Evolutionary conservation across 441 rosid species (phyloP).

Genomic region (Codiaeum variegatum): DNA sequence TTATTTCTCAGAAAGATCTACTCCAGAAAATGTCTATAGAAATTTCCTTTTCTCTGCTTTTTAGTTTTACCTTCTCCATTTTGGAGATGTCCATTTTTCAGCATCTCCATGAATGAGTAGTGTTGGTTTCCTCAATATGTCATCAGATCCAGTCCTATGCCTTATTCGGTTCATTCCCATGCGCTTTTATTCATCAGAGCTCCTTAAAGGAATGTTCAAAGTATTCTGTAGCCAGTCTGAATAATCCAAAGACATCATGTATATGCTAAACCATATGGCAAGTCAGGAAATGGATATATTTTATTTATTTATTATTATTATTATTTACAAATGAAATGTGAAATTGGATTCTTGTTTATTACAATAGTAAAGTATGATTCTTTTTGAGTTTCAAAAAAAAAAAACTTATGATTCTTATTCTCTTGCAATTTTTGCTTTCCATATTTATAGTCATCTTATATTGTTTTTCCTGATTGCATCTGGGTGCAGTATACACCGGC

Average conservation of each 20-base stretch:
- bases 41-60: neutral
- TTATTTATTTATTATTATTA: too few species aligned
- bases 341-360: neutral
- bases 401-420: neutral
- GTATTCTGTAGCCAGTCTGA: neutral
- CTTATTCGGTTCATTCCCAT: neutral
- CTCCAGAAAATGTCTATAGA: neutral
- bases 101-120: neutral
- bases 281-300: too few species aligned
- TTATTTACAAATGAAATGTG: neutral
- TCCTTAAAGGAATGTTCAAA: neutral
- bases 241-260: neutral
- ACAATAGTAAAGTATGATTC: neutral
- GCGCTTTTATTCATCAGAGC: neutral
- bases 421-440: neutral
- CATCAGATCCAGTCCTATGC: neutral
- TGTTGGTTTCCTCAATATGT: neutral
- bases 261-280: neutral
- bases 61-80: neutral
- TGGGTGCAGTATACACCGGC: conserved; percentile 89
- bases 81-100: neutral
- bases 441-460: neutral
- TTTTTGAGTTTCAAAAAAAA: too few species aligned
- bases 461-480: neutral
- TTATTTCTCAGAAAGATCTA: neutral